phyloP scores from a whole-genome alignment of 2,329 filamentous ascomycete genomes.

The Microdochium paspali region DNA sequence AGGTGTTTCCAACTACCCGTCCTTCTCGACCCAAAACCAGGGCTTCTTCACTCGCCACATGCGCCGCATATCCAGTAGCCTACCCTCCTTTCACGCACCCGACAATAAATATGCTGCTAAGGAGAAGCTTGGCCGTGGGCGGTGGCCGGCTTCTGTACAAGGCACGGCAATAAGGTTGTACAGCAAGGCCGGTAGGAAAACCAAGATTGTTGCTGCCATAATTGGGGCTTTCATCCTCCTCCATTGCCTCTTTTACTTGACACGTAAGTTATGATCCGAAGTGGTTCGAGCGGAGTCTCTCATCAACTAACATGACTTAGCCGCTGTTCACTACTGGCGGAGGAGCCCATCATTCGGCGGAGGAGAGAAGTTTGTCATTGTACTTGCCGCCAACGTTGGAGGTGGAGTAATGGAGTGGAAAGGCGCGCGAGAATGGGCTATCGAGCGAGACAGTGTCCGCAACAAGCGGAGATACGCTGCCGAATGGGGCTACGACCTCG shows the following conservation, averaged over 20 bases:
- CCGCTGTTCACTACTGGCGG: constrained; percentile 55
- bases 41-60: constrained; percentile 84
- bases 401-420: constrained; percentile 99
- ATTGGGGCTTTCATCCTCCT: constrained; percentile 50
- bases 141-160: constrained; percentile 37
- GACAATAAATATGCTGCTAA: constrained; percentile 58
- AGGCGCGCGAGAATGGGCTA: constrained; percentile 92
- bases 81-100: constrained; percentile 60
- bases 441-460: constrained; percentile 88
- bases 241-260: constrained; percentile 59
- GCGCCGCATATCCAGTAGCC: constrained; percentile 66
- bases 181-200: constrained; percentile 51
- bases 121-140: constrained; percentile 60
- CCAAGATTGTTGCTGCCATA: constrained; percentile 54
- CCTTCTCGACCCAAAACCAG: constrained; percentile 71
- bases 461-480: constrained; percentile 88
- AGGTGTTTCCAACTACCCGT: constrained; percentile 64
- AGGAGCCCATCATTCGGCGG: constrained; percentile 66
- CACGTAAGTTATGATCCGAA: constrained; percentile 49
- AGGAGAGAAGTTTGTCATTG: constrained; percentile 86
- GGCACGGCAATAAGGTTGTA: constrained; percentile 34
- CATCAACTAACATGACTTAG: constrained; percentile 24
- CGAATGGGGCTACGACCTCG: constrained; percentile 88
- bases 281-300: neutral
- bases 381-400: constrained; percentile 86